A percentile compares a stretch with the other conserved stretches of the same genome.
These are phyloP conservation scores for Penicillium samsonianum DNA, from an alignment of 495 filamentous ascomycete genomes.

Conservation along the genomic window DNA sequence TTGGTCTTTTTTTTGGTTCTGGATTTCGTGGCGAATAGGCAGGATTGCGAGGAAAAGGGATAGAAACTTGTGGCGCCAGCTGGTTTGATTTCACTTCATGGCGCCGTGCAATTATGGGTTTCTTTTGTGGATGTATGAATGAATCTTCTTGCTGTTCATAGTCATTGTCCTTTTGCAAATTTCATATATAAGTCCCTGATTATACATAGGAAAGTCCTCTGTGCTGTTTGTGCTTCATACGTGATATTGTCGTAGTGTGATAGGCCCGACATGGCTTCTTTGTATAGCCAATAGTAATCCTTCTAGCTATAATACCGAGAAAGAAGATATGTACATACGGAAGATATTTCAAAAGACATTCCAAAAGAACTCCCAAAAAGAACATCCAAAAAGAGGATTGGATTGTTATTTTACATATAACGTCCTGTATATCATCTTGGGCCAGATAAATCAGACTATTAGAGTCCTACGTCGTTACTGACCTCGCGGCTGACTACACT, in stretches of 20 bases:
- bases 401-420: too few relatives aligned
- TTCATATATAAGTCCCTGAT: neutral
- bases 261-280: too few relatives aligned
- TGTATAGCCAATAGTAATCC: neutral
- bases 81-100: constrained; percentile 4
- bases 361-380: too few relatives aligned
- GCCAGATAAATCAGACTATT: too few relatives aligned
- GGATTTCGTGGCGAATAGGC: constrained; percentile 8
- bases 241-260: neutral
- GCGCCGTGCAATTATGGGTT: constrained; percentile 3
- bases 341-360: neutral
- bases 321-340: too few relatives aligned
- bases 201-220: neutral
- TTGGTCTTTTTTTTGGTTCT: constrained; percentile 3
- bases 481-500: too few relatives aligned
- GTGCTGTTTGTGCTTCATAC: neutral
- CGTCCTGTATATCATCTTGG: too few relatives aligned
- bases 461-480: too few relatives aligned
- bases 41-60: constrained; percentile 8
- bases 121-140: constrained; percentile 4
- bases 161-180: neutral
- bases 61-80: constrained; percentile 13
- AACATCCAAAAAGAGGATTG: too few relatives aligned
- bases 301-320: neutral
- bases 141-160: neutral